phyloP scores from a whole-genome alignment of 768 basidiomycete genomes.

The Hygrophoropsis aurantiaca region DNA sequence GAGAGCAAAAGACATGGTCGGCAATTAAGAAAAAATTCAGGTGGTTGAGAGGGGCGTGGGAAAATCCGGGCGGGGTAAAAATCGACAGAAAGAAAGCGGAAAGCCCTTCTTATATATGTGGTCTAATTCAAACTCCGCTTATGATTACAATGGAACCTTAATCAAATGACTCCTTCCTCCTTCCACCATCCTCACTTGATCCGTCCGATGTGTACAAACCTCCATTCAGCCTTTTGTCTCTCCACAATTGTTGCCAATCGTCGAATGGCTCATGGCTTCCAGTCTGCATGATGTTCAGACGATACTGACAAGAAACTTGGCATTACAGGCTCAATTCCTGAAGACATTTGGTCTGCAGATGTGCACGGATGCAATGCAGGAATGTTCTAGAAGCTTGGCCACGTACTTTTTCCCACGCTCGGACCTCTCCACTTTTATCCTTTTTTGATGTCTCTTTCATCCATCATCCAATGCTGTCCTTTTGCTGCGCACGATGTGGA shows the following conservation, averaged over 20 bases:
- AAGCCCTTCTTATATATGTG: constrained; percentile 25
- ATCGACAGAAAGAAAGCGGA: constrained; percentile 12
- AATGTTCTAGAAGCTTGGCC: constrained; percentile 26
- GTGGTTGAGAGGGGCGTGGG: constrained; percentile 18
- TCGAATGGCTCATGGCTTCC: too few relatives aligned
- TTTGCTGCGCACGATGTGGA: too few relatives aligned
- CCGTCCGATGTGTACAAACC: constrained; percentile 4
- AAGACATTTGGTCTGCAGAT: neutral
- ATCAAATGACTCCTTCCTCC: constrained; percentile 13
- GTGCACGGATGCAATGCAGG: constrained; percentile 1
- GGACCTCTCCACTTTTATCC: too few relatives aligned
- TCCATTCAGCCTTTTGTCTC: too few relatives aligned
- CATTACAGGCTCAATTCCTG: too few relatives aligned
- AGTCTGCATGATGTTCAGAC: too few relatives aligned
- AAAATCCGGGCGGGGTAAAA: constrained; percentile 25
- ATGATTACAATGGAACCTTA: constrained; percentile 17
- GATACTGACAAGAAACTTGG: too few relatives aligned
- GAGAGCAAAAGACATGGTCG: constrained; percentile 58
- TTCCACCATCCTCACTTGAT: constrained; percentile 27
- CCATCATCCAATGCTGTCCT: too few relatives aligned
- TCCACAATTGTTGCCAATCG: neutral
- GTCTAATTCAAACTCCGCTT: constrained; percentile 27
- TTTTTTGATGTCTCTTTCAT: too few relatives aligned
- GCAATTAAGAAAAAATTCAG: constrained; percentile 3
- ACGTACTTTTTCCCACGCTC: constrained; percentile 17